Percentiles rank a stretch among this genome's conserved stretches.
phyloP scores from a whole-genome alignment of 148 eudicot genomes.

The Gaultheria prostrata region DNA sequence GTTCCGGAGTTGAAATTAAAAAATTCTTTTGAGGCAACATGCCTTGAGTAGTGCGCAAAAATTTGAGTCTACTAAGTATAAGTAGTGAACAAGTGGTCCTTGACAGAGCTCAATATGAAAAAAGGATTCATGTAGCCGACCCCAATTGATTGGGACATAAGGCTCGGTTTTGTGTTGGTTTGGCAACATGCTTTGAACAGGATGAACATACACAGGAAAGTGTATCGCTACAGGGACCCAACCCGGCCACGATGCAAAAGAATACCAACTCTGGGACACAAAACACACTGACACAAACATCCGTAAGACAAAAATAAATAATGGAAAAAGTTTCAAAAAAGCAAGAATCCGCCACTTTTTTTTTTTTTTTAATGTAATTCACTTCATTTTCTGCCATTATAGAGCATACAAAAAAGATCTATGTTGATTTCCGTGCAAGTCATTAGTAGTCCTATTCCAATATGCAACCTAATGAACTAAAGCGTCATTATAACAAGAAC shows the following conservation, averaged over 20 bases:
- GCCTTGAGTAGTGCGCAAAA: background rate
- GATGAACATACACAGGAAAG: background rate
- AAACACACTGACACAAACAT: background rate
- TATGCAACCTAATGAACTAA: constrained; percentile 9
- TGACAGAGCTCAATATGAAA: too few species aligned
- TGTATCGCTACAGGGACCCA: background rate
- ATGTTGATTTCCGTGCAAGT: background rate
- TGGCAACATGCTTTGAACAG: background rate
- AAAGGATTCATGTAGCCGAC: too few species aligned
- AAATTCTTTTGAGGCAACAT: background rate
- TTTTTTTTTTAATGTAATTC: background rate
- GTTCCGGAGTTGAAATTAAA: background rate
- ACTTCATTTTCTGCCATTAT: background rate
- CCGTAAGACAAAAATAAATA: background rate
- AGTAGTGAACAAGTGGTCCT: too few species aligned
- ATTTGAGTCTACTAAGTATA: too few species aligned
- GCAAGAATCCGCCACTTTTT: background rate
- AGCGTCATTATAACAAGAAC: background rate
- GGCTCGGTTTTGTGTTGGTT: too few species aligned
- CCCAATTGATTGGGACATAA: too few species aligned
- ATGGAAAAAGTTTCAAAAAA: background rate
- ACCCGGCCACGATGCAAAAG: background rate
- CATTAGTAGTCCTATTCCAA: background rate
- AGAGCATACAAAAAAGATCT: background rate
- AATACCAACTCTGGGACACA: background rate